Percentiles rank a stretch among this genome's conserved stretches.
Evolutionary conservation across 2,329 filamentous ascomycete species (phyloP).

Genomic region (Hortaea werneckii): DNA sequence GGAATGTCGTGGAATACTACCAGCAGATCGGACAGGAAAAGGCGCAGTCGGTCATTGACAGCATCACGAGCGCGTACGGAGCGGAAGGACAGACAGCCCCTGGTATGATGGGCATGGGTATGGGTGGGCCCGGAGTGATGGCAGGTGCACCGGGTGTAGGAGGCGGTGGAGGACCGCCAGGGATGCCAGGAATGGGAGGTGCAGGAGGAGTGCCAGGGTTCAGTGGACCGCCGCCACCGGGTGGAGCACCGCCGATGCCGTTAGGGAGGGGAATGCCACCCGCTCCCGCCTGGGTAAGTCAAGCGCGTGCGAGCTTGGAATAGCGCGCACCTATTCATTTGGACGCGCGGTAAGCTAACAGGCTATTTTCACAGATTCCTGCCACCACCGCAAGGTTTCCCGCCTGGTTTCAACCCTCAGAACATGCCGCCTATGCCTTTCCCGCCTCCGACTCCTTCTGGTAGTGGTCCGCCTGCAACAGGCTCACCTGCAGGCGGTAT

Average conservation of each 20-base stretch:
- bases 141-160: conserved; percentile 14
- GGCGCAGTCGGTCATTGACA: conserved; percentile 96
- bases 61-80: conserved; percentile 90
- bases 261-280: conserved; percentile 6
- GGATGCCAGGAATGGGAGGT: conserved; percentile 9
- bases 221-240: not conserved
- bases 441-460: not conserved
- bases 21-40: conserved; percentile 99
- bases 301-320: not conserved
- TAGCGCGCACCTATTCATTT: not conserved
- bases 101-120: conserved; percentile 7
- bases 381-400: conserved; percentile 3
- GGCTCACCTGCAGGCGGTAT: conserved; percentile 12
- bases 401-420: conserved; percentile 2
- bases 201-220: conserved; percentile 13
- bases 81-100: conserved; percentile 75
- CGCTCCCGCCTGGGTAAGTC: conserved; percentile 7
- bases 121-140: not conserved
- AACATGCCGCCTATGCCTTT: conserved; percentile 4
- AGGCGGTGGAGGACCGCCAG: conserved; percentile 26
- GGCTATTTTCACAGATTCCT: conserved; percentile 1
- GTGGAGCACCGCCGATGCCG: not conserved
- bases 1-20: conserved; percentile 98
- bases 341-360: not conserved
- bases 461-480: not conserved